Evolutionary conservation across 176 grass and related monocot species (phyloP), one percentile per base, ranked within the genome.

Genomic region (Rhipidocladum racemiflorum): DNA sequence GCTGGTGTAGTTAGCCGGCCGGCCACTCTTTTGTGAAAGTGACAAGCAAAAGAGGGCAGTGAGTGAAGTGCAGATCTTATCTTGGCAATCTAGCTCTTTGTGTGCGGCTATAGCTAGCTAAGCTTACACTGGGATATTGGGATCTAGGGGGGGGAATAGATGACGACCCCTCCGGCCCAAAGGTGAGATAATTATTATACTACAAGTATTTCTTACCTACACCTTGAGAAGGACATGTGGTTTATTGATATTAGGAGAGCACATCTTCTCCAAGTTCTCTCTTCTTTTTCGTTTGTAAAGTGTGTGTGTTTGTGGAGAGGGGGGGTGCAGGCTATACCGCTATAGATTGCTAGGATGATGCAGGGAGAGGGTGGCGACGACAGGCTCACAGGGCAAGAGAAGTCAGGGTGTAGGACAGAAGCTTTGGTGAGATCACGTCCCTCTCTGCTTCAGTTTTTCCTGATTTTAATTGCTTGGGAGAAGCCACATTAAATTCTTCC

Each of bases 21-120:
- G 77, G 68, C 55, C 84, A 63, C 84, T 86, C 88, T 90, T 90
- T 83, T 79, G 79, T 68, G 88, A 90, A 83, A 86, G 84, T 83
- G 88, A 83, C 84, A 74, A 83, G 79, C 76, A 90, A 90, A 87
- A 87, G 73, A 78, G 60, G 68, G 74, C 30, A 72, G 79, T 59
- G 78, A 82, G 80, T 61, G 68, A 68, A 83, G 79, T 62, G 74
- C 75, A 79, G 61, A 90, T 83, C 84, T 90, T 90, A 90, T 90
- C 88, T 83, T 65, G 84, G 84, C 78, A 86, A 90, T 86, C 78
- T 83, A 63, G 55, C 69, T 76, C 83, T 88, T 57, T 86, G 72
- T 76, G 77, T 81, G 72, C 76, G 65, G 24, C 84, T 72, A 74
- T 72, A 74, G 48, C 87, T 85, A 81, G 87, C 71, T 64, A 85